Conservation (phyloP, 2,329 filamentous ascomycete genomes). For the Claviceps purpurea region DNA sequence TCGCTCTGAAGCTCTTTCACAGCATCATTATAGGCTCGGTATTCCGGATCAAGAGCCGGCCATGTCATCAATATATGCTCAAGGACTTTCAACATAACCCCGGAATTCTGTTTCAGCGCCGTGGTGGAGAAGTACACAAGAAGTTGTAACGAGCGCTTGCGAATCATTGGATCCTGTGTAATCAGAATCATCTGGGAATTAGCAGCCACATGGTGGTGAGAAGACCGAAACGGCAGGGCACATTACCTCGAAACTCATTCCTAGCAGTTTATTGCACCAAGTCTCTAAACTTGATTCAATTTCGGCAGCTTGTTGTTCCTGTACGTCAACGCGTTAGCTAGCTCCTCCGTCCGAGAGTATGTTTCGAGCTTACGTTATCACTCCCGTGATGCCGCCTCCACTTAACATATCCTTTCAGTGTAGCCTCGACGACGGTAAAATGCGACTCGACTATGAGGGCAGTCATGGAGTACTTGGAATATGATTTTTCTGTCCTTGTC, state of each 20-base stretch:
- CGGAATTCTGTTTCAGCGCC: constrained; percentile 61
- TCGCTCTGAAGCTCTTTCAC: constrained; percentile 80
- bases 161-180: constrained; percentile 60
- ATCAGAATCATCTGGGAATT: not conserved
- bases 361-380: constrained; percentile 16
- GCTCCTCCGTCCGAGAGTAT: not conserved
- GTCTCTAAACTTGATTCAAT: constrained; percentile 53
- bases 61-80: constrained; percentile 82
- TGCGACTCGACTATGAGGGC: constrained; percentile 75
- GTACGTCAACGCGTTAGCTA: not conserved
- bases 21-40: constrained; percentile 67
- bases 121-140: constrained; percentile 76
- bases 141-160: constrained; percentile 68
- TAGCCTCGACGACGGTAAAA: constrained; percentile 78
- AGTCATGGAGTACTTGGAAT: constrained; percentile 57
- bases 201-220: not conserved
- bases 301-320: constrained; percentile 37
- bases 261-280: constrained; percentile 61
- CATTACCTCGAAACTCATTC: constrained; percentile 51
- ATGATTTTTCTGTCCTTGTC: constrained; percentile 32
- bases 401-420: constrained; percentile 76
- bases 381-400: constrained; percentile 39
- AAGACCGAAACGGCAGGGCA: not conserved
- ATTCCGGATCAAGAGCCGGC: constrained; percentile 57
- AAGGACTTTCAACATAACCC: constrained; percentile 77